These are phyloP conservation scores for Meyerozyma athensensis DNA, from an alignment of 1,139 yeast genomes.

Conservation along the genomic window DNA sequence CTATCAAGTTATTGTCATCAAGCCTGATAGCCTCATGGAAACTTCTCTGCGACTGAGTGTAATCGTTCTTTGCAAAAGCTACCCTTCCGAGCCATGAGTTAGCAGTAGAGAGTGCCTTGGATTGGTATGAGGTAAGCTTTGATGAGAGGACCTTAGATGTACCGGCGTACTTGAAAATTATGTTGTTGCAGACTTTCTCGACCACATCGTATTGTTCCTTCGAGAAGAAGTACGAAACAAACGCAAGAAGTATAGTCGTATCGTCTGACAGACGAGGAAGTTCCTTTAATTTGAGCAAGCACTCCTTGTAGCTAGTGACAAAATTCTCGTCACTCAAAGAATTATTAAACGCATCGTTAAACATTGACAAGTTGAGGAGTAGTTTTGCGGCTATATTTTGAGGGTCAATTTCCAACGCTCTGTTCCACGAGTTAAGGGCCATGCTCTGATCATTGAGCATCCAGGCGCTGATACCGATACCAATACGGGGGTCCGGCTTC, in stretches of 20 bases:
- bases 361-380: constrained; percentile 62
- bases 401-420: constrained; percentile 67
- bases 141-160: constrained; percentile 22
- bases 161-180: constrained; percentile 34
- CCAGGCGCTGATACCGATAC: constrained; percentile 95
- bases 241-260: constrained; percentile 42
- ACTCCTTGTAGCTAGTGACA: constrained; percentile 41
- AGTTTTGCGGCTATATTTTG: constrained; percentile 58
- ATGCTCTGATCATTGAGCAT: constrained; percentile 69
- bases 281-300: constrained; percentile 32
- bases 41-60: constrained; percentile 61
- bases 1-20: constrained; percentile 58
- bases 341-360: constrained; percentile 57
- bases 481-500: constrained; percentile 90
- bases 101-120: constrained; percentile 63
- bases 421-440: constrained; percentile 80
- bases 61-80: constrained; percentile 54
- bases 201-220: constrained; percentile 56
- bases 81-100: constrained; percentile 85
- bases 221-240: constrained; percentile 54
- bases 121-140: constrained; percentile 26
- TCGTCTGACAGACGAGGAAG: constrained; percentile 17
- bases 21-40: constrained; percentile 69
- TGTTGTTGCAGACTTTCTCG: constrained; percentile 50
- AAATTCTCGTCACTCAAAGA: constrained; percentile 61